Base-by-base conservation (phyloP, 768 basidiomycete genomes). In the Lenzites betulinus region DNA sequence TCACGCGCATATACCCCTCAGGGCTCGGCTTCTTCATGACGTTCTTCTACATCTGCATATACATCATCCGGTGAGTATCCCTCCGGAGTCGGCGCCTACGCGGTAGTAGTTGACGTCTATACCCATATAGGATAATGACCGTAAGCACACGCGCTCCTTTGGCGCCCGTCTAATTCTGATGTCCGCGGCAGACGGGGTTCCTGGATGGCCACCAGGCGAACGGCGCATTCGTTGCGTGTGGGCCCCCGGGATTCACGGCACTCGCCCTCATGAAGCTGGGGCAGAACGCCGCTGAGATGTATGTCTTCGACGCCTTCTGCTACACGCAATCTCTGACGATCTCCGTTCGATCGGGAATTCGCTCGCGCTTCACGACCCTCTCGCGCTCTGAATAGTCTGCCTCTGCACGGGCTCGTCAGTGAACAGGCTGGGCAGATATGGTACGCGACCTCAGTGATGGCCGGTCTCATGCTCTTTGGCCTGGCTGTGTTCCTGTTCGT, bases 211-310 rank as follows among this genome's bases (percentile, higher is more conserved):
- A 78, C 64, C 79, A 80, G 58, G 80, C 80, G 7, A 80, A 78
- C 54, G 77, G 77, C 16, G 79, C 80, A 2, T 81, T 82, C 64
- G 75, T 82, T 33, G 78, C 77, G 33, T 77, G 76, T 55, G 80
- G 80, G 3, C 81, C 80, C 7, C 80, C 80, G 13, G 79, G 80
- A 1, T 82, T 82, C 65, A 82, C 79, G 2, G 79, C 81, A 0
- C 71, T 81, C 23, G 78, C 79, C 0, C 71, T 81, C 33, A 74
- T 82, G 60, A 77, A 77, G 52, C 74, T 82, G 11, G 80, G 78
- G n/a, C 69, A 66, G 20, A 66, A 69, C 2, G 75, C 79, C 0
- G 58, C 64, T 28, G 64, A 73, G 18, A 79, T 79, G 80, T 81
- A 54, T 38, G 64, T 72, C 50, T 25, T 33, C 23, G 18, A 30